Conservation (phyloP, 2,329 filamentous ascomycete genomes). For the Cordyceps tenuipes region DNA sequence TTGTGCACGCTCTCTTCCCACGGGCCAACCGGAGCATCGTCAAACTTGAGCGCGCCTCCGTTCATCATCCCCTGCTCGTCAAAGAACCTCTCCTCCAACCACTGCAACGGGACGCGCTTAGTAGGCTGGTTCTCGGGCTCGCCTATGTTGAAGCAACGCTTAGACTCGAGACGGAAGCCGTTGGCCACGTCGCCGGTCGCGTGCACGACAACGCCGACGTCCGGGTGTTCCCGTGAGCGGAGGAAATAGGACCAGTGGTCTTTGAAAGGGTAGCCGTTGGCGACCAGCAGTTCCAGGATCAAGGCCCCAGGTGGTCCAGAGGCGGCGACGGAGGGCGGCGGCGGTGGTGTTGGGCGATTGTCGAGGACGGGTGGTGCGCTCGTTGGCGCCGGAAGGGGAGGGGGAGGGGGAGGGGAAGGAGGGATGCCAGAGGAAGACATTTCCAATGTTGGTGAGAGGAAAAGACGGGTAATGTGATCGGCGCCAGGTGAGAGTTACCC, state of each 20-base stretch:
- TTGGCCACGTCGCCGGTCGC: slow-evolving; percentile 24
- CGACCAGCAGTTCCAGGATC: slow-evolving; percentile 23
- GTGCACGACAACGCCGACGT: slow-evolving; percentile 23
- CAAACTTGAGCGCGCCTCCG: slow-evolving; percentile 14
- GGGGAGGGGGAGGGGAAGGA: neutral
- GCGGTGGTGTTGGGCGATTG: neutral
- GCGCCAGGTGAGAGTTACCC: too few species aligned
- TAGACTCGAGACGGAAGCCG: slow-evolving; percentile 24
- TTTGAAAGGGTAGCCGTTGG: slow-evolving; percentile 25
- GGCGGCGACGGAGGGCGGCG: neutral
- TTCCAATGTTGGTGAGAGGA: neutral
- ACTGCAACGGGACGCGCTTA: slow-evolving; percentile 22
- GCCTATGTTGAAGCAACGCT: slow-evolving; percentile 20
- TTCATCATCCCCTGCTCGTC: slow-evolving; percentile 21
- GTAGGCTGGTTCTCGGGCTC: slow-evolving; percentile 13
- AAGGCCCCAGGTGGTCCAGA: slow-evolving; percentile 17
- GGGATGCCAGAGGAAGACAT: neutral
- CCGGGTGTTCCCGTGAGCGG: slow-evolving; percentile 4
- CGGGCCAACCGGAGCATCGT: slow-evolving; percentile 17
- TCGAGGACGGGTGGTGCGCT: too few species aligned
- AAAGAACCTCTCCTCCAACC: slow-evolving; percentile 19
- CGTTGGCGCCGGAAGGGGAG: neutral
- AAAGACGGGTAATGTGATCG: neutral
- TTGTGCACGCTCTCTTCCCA: slow-evolving; percentile 21
- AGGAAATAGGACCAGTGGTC: slow-evolving; percentile 30